Base-by-base conservation (phyloP, 345 rosid species). In the Leavenworthia alabamica region DNA sequence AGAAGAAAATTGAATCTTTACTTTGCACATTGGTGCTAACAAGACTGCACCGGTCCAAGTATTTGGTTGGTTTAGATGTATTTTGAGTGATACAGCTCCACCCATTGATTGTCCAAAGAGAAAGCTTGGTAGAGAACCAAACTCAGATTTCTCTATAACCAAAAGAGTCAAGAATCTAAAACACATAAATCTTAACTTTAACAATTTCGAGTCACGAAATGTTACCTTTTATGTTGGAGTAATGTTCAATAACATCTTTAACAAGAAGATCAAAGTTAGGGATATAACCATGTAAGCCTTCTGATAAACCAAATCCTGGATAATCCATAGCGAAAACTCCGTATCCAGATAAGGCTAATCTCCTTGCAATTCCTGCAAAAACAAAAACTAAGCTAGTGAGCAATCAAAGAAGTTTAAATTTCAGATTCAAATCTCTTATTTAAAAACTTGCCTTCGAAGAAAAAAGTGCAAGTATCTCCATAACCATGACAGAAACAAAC, bases 21-120 rank as follows among this genome's bases (percentile, higher is more conserved):
- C 99, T 80, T 93, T 93, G 84, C 97, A 93, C 99, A 93, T 93
- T 0, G 99, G 96, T 27, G 99, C 97, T 26, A 79, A 90, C 56
- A 93, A 87, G 75, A 85, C 71, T 6, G 95, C 96, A n/a, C 99
- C 99, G 26, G 68, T 82, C 96, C 97, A 93, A 3, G 85, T 80
- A 56, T 81, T 67, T 15, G 95, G 95, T 63, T 93, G 96, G 63
- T 87, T 90, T 39, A 87, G 67, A 71, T 88, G 97, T 71, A 88
- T 70, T 81, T 89, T 87, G 74, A 94, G 79, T 19, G 86, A 86
- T 27, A 94, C 92, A 1, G 97, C 99, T 76, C 99, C 99, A 49
- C 99, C 99, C 92, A 94, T 72, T 14, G 99, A 93, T 73, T 93
- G 67, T 7, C 97, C 99, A 74, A 85, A 87, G 53, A 93, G 88